Conservation (phyloP, 306 rosid genomes). For the Notholithocarpus densiflorus region DNA sequence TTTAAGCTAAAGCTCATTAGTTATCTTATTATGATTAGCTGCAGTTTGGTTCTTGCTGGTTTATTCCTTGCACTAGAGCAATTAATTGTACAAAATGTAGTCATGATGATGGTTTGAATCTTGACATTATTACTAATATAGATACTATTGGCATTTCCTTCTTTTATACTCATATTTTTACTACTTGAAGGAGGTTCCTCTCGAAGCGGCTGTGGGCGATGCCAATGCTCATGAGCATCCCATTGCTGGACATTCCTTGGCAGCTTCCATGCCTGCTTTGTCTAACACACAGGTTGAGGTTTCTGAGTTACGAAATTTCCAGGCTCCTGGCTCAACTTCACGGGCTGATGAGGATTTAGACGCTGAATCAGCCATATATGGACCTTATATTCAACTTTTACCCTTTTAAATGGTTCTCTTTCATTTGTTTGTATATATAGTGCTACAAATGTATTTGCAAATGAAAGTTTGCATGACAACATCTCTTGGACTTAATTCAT, state of each 20-base stretch:
- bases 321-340: not conserved
- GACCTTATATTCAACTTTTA: not conserved
- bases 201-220: not conserved
- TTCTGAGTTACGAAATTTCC: not conserved
- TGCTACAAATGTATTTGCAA: not conserved
- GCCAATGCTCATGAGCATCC: not conserved
- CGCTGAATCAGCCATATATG: not conserved
- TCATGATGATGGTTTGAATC: not conserved
- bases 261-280: not conserved
- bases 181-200: not conserved
- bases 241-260: not conserved
- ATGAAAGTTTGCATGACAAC: not conserved
- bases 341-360: not conserved
- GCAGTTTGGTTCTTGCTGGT: not conserved
- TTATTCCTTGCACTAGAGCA: not conserved
- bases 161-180: not conserved
- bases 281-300: constrained; percentile 5
- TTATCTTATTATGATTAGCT: not conserved
- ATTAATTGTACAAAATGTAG: not conserved
- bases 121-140: not conserved
- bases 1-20: not conserved
- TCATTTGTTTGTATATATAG: not conserved
- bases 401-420: not conserved
- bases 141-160: not conserved
- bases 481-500: no score